Conservation (phyloP, 1,284 basidiomycete species). For the Trametes hirsuta region DNA sequence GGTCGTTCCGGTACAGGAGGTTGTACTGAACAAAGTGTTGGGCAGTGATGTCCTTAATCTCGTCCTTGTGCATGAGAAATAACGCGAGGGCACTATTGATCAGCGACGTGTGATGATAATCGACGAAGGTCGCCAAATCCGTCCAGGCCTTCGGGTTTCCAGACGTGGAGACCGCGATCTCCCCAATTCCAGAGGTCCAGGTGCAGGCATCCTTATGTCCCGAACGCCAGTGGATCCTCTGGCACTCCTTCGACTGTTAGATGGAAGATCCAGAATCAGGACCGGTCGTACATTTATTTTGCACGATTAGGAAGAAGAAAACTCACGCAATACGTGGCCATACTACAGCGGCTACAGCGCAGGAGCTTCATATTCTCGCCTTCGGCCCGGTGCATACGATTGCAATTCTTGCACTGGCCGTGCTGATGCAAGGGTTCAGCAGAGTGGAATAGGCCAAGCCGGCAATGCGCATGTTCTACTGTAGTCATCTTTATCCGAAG, state of each 20-base stretch:
- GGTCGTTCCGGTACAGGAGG: conserved; percentile 10
- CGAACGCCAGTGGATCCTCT: background rate
- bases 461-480: background rate
- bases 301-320: background rate
- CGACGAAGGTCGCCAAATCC: background rate
- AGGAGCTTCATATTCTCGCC: background rate
- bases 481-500: background rate
- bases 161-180: background rate
- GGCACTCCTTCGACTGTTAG: background rate
- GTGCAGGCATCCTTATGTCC: background rate
- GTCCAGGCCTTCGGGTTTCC: background rate
- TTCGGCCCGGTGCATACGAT: conserved; percentile 10
- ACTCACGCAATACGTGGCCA: background rate
- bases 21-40: background rate
- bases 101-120: conserved; percentile 4
- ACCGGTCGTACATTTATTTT: no score
- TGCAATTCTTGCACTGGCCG: conserved; percentile 10
- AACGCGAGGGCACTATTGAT: conserved; percentile 3
- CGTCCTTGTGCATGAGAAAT: background rate
- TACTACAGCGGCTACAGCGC: background rate
- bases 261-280: background rate
- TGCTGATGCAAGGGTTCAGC: conserved; percentile 5
- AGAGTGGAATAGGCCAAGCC: conserved; percentile 2
- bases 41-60: background rate
- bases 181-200: background rate